Conservation (phyloP, 352 stramenopile genomes). For the Pythium sp. region DNA sequence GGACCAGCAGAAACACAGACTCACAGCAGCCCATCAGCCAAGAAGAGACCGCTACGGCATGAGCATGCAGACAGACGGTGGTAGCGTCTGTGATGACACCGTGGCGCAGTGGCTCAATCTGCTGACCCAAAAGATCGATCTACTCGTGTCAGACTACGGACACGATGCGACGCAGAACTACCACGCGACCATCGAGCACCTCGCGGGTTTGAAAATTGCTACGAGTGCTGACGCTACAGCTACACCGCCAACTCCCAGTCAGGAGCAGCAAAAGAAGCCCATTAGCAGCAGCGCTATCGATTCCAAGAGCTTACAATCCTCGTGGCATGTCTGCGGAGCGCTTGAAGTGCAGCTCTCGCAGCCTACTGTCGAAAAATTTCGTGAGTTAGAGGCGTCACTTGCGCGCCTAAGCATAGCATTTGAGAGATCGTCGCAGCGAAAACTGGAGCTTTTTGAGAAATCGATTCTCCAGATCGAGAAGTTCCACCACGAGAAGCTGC, state of each 20-base stretch:
- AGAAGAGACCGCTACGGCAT: neutral
- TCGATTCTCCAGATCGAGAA: slow-evolving; percentile 49
- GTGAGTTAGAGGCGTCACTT: slow-evolving; percentile 39
- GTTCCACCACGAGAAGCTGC: slow-evolving; percentile 52
- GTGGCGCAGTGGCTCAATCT: slow-evolving; percentile 45
- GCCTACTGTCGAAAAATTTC: slow-evolving; percentile 23
- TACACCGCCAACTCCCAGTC: neutral
- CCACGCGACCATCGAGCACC: slow-evolving; percentile 21
- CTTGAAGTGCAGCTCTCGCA: slow-evolving; percentile 30
- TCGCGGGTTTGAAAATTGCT: slow-evolving; percentile 11
- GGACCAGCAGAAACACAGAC: neutral
- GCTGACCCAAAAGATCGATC: slow-evolving; percentile 41
- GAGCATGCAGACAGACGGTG: slow-evolving; percentile 25
- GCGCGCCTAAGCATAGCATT: slow-evolving; percentile 29
- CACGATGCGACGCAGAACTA: slow-evolving; percentile 34
- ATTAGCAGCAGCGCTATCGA: too few species aligned
- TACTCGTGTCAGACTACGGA: slow-evolving; percentile 33
- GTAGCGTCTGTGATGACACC: slow-evolving; percentile 23
- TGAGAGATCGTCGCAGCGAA: slow-evolving; percentile 28
- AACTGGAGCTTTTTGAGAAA: slow-evolving; percentile 43
- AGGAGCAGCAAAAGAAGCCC: too few species aligned
- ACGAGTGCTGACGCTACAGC: neutral
- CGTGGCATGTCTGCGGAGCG: slow-evolving; percentile 35
- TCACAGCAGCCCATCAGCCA: neutral
- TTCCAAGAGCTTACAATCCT: too few species aligned